Evolutionary conservation across 169 alveolate genomes (phyloP).

Genomic region (Besnoitia besnoiti): DNA sequence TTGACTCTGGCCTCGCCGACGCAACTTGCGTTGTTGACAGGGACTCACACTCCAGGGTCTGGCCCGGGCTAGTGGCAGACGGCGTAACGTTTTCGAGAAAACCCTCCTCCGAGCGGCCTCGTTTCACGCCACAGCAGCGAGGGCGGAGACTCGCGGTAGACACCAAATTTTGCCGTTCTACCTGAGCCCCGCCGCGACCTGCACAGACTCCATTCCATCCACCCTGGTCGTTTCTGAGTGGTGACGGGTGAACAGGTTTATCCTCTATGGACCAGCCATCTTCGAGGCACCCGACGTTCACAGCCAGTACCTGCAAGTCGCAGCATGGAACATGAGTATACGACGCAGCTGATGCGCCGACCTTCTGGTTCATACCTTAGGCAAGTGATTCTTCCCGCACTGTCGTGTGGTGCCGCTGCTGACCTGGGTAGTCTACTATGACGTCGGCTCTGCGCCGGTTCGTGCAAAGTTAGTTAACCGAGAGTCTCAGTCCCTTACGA

Average conservation of each 20-base stretch:
- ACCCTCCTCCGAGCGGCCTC: too few species aligned
- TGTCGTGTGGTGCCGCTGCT: too few species aligned
- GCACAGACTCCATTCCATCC: not conserved
- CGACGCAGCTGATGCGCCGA: too few species aligned
- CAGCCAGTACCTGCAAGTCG: not conserved
- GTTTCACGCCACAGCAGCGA: not conserved
- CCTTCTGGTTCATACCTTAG: not conserved
- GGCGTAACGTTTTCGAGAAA: too few species aligned
- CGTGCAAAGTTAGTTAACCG: too few species aligned
- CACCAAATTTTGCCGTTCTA: not conserved
- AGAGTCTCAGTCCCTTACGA: too few species aligned
- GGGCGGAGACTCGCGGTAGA: not conserved
- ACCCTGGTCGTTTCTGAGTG: not conserved
- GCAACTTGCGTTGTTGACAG: not conserved
- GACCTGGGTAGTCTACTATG: too few species aligned
- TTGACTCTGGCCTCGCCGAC: not conserved
- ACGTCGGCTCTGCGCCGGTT: too few species aligned
- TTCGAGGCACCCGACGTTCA: not conserved
- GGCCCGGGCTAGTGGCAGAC: too few species aligned
- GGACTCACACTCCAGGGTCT: too few species aligned
- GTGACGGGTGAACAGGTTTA: not conserved
- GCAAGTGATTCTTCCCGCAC: too few species aligned
- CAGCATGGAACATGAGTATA: too few species aligned
- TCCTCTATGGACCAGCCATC: not conserved
- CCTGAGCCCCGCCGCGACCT: not conserved